Percentiles rank a stretch among this genome's conserved stretches.
Evolutionary conservation across 2,329 filamentous ascomycete species (phyloP).

Genomic region (Hirsutella minnesotensis): DNA sequence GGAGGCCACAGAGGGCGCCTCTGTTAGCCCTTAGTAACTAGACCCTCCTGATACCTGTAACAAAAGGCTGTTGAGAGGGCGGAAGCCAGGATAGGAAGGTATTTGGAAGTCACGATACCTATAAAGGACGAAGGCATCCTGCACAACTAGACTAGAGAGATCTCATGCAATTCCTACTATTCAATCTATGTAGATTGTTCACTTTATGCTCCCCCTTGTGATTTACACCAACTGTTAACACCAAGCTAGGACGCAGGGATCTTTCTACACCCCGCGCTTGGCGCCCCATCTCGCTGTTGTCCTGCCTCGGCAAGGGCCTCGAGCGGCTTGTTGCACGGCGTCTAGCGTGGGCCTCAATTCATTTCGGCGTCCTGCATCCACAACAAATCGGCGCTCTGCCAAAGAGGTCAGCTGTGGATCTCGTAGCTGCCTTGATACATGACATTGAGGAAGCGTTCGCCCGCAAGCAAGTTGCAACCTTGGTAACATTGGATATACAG

Average conservation of each 20-base stretch:
- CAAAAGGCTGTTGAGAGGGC: too few relatives aligned
- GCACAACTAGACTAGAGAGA: too few relatives aligned
- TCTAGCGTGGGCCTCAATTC: constrained; percentile 9
- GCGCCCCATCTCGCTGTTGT: constrained; percentile 14
- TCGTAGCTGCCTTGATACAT: constrained; percentile 8
- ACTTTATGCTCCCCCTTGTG: too few relatives aligned
- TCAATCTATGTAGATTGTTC: too few relatives aligned
- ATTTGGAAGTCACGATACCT: too few relatives aligned
- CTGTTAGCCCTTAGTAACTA: too few relatives aligned
- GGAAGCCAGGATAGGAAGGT: too few relatives aligned
- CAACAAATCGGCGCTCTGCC: constrained; percentile 12
- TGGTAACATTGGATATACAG: constrained; percentile 8
- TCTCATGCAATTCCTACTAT: too few relatives aligned
- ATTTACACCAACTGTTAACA: too few relatives aligned
- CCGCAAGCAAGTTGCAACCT: constrained; percentile 3
- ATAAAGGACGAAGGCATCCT: too few relatives aligned
- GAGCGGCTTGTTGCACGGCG: constrained; percentile 12
- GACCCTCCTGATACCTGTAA: too few relatives aligned
- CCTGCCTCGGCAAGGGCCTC: constrained; percentile 14
- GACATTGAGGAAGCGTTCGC: constrained; percentile 9
- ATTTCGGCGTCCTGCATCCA: constrained; percentile 9
- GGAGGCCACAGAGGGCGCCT: too few relatives aligned
- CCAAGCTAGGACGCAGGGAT: constrained; percentile 11
- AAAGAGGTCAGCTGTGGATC: constrained; percentile 9
- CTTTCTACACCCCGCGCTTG: constrained; percentile 9